Percentiles rank a stretch among this genome's conserved stretches.
phyloP scores from a whole-genome alignment of 192 early-diverging fungal genomes.

The Jimgerdemannia flammicorona region DNA sequence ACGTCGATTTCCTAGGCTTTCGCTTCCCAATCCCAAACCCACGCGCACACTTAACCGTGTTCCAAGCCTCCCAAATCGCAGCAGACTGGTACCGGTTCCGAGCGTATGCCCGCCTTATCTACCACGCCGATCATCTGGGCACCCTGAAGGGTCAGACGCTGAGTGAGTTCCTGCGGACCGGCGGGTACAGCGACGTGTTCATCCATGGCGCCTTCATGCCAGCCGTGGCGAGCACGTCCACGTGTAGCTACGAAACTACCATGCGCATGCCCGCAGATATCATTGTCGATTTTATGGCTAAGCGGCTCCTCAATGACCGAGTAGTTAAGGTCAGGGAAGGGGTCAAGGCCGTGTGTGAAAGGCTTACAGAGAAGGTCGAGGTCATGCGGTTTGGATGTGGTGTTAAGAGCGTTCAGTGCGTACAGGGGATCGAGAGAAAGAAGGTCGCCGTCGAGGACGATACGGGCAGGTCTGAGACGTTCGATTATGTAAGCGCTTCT shows the following conservation, averaged over 20 bases:
- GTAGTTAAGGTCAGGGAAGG: too few relatives aligned
- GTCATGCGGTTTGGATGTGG: too few relatives aligned
- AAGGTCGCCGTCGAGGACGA: too few relatives aligned
- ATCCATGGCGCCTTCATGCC: conserved; percentile 26
- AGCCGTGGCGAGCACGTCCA: conserved; percentile 34
- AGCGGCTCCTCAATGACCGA: too few relatives aligned
- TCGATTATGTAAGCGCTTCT: too few relatives aligned
- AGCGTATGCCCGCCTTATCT: background rate
- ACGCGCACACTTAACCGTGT: background rate
- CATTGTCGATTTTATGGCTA: conserved; percentile 30
- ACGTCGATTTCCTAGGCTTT: background rate
- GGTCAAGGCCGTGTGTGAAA: too few relatives aligned
- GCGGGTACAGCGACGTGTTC: background rate
- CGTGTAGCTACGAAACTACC: conserved; percentile 37
- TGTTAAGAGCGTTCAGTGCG: too few relatives aligned
- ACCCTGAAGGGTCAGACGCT: background rate
- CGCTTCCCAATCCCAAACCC: background rate
- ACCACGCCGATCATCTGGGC: too few relatives aligned
- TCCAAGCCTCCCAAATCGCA: background rate
- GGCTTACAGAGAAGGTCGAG: too few relatives aligned
- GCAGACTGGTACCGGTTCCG: background rate
- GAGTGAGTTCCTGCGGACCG: background rate
- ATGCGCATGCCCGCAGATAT: conserved; percentile 32
- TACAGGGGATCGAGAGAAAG: too few relatives aligned
- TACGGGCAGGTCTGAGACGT: too few relatives aligned